phyloP scores from a whole-genome alignment of 106 monocot species.

The Dendrobium chrysotoxum region DNA sequence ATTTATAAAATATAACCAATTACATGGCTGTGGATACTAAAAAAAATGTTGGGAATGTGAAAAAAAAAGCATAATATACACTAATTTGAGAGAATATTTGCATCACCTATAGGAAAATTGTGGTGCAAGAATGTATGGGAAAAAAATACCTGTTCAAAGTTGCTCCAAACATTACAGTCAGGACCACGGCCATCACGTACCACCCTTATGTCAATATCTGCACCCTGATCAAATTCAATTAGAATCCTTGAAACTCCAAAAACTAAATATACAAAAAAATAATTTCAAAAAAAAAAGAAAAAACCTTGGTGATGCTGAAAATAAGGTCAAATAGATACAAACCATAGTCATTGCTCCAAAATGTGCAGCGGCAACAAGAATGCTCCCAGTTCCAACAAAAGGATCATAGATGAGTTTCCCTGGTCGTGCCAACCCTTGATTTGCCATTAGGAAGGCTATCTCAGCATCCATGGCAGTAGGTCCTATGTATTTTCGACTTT shows the following conservation, averaged over 20 bases:
- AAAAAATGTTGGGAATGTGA: neutral
- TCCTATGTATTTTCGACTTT: slow-evolving; percentile 87
- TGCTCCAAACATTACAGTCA: slow-evolving; percentile 98
- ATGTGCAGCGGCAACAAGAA: slow-evolving; percentile 96
- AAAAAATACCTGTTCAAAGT: slow-evolving; percentile 80
- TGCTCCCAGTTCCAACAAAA: slow-evolving; percentile 97
- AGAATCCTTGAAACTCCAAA: slow-evolving; percentile 19
- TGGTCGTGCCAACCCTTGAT: slow-evolving; percentile 73
- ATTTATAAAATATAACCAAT: neutral
- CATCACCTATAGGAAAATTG: neutral
- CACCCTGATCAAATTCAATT: slow-evolving; percentile 67
- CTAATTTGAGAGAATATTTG: neutral
- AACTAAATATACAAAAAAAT: neutral
- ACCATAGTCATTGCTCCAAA: slow-evolving; percentile 99
- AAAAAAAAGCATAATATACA: neutral
- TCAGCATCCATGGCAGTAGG: slow-evolving; percentile 99
- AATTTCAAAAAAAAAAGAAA: neutral
- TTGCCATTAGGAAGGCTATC: slow-evolving; percentile 98
- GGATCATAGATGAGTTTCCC: slow-evolving; percentile 96
- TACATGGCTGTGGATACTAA: neutral
- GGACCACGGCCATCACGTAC: slow-evolving; percentile 96
- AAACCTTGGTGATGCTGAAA: neutral
- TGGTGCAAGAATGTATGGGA: neutral
- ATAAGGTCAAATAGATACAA: slow-evolving; percentile 23
- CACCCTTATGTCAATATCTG: slow-evolving; percentile 98